Evolutionary conservation across 208 protist genomes (phyloP).

Genomic region (Crithidia brevicula): DNA sequence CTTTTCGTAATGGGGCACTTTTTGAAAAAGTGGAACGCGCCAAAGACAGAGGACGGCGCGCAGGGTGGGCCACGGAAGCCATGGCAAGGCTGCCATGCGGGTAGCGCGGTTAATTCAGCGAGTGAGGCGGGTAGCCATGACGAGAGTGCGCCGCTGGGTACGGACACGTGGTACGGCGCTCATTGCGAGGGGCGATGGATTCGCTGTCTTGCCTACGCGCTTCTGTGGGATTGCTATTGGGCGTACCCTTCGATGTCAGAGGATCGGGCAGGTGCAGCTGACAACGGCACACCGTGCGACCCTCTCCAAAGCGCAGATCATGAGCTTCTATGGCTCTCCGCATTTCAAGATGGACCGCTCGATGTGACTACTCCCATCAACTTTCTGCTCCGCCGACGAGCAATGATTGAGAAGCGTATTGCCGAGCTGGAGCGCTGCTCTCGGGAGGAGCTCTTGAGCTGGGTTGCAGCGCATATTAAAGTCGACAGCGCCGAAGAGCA

Average conservation of each 20-base stretch:
- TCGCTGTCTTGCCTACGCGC: constrained; percentile 49
- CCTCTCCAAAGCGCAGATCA: background rate
- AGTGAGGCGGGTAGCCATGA: too few relatives aligned
- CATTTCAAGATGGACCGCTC: constrained; percentile 69
- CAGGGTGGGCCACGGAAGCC: background rate
- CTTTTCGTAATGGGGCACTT: constrained; percentile 50
- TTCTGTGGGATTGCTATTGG: constrained; percentile 67
- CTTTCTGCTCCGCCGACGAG: constrained; percentile 49
- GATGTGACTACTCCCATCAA: constrained; percentile 40
- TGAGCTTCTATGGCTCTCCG: constrained; percentile 62
- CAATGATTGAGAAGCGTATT: constrained; percentile 48
- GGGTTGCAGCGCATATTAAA: constrained; percentile 37
- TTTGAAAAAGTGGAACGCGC: constrained; percentile 30
- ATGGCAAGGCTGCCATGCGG: too few relatives aligned
- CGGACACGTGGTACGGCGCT: constrained; percentile 63
- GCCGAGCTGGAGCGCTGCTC: constrained; percentile 58
- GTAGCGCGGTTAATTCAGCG: too few relatives aligned
- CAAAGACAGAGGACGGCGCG: background rate
- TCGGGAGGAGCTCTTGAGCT: constrained; percentile 36
- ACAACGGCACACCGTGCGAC: too few relatives aligned
- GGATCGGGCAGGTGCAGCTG: background rate
- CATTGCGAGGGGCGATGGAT: constrained; percentile 87
- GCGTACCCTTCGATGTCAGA: constrained; percentile 12
- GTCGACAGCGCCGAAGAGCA: background rate
- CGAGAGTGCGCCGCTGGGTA: too few relatives aligned